phyloP scores from a whole-genome alignment of 1,139 yeast genomes.

The Geotrichum candidum region DNA sequence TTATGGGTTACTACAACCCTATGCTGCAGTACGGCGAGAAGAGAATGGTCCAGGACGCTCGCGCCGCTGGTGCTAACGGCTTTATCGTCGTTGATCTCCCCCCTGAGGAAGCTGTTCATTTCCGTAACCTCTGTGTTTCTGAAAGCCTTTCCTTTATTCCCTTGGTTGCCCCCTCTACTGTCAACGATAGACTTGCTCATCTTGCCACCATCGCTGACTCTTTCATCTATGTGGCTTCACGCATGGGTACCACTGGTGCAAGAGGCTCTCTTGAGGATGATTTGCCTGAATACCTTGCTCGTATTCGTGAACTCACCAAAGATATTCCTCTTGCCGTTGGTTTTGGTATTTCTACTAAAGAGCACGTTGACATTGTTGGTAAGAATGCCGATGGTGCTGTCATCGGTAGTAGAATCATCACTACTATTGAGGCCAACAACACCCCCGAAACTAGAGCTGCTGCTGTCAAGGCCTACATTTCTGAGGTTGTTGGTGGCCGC shows the following conservation, averaged over 20 bases:
- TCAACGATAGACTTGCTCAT: conserved; percentile 75
- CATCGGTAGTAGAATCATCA: conserved; percentile 81
- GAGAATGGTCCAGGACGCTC: conserved; percentile 67
- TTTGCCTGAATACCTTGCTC: conserved; percentile 60
- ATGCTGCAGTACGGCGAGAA: conserved; percentile 85
- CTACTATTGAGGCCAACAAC: conserved; percentile 49
- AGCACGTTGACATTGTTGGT: conserved; percentile 79
- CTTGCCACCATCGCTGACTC: conserved; percentile 87
- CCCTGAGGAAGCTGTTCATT: conserved; percentile 91
- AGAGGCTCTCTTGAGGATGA: conserved; percentile 56
- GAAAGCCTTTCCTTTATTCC: conserved; percentile 82
- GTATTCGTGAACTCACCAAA: conserved; percentile 69
- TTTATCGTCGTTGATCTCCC: conserved; percentile 93
- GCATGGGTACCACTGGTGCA: conserved; percentile 98
- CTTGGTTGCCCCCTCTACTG: conserved; percentile 92
- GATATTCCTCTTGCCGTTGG: conserved; percentile 90
- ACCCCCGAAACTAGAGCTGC: conserved; percentile 50
- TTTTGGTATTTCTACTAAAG: conserved; percentile 91
- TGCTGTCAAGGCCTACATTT: conserved; percentile 61
- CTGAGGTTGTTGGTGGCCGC: conserved; percentile 63
- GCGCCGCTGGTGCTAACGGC: conserved; percentile 89
- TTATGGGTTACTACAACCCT: conserved; percentile 98
- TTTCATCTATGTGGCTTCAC: conserved; percentile 88
- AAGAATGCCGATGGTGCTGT: conserved; percentile 84
- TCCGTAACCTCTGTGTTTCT: conserved; percentile 64